phyloP scores from a whole-genome alignment of 306 rosid species.

The Abrus precatorius region DNA sequence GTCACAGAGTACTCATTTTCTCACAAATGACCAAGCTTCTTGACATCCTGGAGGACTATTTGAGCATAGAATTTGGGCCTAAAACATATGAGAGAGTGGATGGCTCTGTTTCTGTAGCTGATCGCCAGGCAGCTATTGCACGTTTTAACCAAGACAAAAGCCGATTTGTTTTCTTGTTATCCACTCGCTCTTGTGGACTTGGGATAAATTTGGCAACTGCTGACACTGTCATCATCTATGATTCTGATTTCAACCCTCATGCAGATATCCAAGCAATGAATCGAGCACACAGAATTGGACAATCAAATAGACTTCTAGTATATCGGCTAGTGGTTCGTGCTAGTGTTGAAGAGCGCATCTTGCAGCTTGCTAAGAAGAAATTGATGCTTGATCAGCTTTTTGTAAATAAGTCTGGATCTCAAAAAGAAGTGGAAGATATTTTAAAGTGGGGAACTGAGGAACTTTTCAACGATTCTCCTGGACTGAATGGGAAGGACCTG shows the following conservation, averaged over 20 bases:
- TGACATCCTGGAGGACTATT: constrained; percentile 96
- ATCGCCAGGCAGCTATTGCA: constrained; percentile 94
- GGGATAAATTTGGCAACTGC: constrained; percentile 99
- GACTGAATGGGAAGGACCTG: constrained; percentile 65
- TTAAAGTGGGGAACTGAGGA: constrained; percentile 99
- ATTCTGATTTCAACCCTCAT: constrained; percentile 99
- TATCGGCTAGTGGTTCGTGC: constrained; percentile 99
- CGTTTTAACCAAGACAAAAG: constrained; percentile 98
- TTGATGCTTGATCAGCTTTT: constrained; percentile 99
- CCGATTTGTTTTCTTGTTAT: constrained; percentile 95
- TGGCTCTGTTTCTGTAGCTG: constrained; percentile 94
- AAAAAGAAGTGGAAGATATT: constrained; percentile 97
- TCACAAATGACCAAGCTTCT: constrained; percentile 99
- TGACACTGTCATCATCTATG: constrained; percentile 98
- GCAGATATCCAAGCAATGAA: constrained; percentile 99
- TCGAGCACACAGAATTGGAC: constrained; percentile 99
- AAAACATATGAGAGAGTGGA: constrained; percentile 98
- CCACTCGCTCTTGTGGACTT: constrained; percentile 99
- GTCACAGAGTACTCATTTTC: constrained; percentile 95
- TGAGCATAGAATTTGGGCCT: constrained; percentile 92
- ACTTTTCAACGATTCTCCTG: constrained; percentile 80
- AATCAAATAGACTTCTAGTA: constrained; percentile 95
- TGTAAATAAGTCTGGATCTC: constrained; percentile 97
- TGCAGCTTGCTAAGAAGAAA: constrained; percentile 99
- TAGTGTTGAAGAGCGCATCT: constrained; percentile 98